Percentiles rank a stretch among this genome's conserved stretches.
phyloP scores from a whole-genome alignment of 495 filamentous ascomycete species.

The Neurospora hispaniola region DNA sequence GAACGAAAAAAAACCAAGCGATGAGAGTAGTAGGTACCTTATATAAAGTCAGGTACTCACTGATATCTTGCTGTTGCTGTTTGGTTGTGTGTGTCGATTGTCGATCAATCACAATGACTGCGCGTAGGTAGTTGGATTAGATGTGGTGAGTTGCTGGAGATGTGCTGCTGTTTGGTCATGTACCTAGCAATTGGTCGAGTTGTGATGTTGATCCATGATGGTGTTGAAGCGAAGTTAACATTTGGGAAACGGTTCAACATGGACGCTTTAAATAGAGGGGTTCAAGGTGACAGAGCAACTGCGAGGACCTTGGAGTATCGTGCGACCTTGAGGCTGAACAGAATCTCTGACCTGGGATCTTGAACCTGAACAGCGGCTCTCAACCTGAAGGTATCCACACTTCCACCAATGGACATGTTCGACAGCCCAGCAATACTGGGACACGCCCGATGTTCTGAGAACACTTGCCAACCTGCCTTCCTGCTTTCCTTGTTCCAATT shows the following conservation, averaged over 20 bases:
- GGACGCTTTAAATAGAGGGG: neutral
- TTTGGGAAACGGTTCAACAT: neutral
- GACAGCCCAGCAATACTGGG: too few relatives aligned
- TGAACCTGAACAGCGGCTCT: neutral
- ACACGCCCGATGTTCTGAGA: neutral
- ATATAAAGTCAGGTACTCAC: neutral
- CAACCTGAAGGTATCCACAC: neutral
- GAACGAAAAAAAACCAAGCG: neutral
- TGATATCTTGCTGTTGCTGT: neutral
- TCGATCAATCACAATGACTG: neutral
- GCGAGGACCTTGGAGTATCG: neutral
- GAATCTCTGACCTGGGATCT: neutral
- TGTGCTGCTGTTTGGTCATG: neutral
- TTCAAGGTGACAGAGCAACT: neutral
- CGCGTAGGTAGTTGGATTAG: neutral
- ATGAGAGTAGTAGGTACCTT: neutral
- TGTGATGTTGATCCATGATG: neutral
- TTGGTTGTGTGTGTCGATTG: neutral
- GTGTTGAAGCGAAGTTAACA: neutral
- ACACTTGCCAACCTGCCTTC: neutral
- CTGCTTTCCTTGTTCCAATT: neutral
- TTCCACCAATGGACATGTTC: neutral
- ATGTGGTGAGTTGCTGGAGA: neutral
- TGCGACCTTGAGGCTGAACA: neutral
- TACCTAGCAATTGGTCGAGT: neutral